These are phyloP conservation scores for Cyclotella distinguenda DNA, from an alignment of 108 stramenopile genomes.

Conservation along the genomic window DNA sequence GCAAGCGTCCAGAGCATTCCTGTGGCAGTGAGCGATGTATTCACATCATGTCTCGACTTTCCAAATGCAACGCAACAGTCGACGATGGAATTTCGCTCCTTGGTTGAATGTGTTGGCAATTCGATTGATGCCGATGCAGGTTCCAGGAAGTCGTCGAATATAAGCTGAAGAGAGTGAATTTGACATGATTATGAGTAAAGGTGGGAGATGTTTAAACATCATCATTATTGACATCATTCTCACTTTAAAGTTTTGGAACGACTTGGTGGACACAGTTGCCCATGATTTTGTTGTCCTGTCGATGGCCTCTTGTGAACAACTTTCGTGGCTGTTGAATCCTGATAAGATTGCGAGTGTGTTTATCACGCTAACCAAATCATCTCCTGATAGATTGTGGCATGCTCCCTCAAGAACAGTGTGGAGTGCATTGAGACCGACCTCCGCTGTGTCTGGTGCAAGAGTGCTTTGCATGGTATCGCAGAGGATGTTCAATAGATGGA, in stretches of 20 bases:
- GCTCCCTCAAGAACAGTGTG: constrained; percentile 70
- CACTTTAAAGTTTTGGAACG: constrained; percentile 86
- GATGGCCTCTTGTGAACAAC: constrained; percentile 6
- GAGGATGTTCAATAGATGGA: constrained; percentile 59
- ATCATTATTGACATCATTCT: too few relatives aligned
- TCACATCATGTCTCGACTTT: constrained; percentile 83
- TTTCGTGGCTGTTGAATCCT: constrained; percentile 20
- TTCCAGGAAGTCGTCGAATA: constrained; percentile 90
- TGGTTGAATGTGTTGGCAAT: constrained; percentile 29
- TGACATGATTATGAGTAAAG: too few relatives aligned
- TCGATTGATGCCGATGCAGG: constrained; percentile 23
- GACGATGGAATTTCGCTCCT: constrained; percentile 57
- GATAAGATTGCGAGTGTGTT: constrained; percentile 57
- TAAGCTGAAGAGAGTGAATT: too few relatives aligned
- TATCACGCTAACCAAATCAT: constrained; percentile 59
- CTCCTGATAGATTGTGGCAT: constrained; percentile 60
- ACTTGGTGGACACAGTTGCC: constrained; percentile 66
- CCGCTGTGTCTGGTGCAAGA: constrained; percentile 54
- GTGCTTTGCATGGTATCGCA: constrained; percentile 61
- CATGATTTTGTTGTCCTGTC: constrained; percentile 60
- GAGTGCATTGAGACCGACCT: constrained; percentile 62
- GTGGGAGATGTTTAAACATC: too few relatives aligned
- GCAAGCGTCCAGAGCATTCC: constrained; percentile 87
- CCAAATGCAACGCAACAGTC: constrained; percentile 89
- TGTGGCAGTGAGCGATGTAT: constrained; percentile 90